phyloP scores from a whole-genome alignment of 2,329 filamentous ascomycete genomes.

The Pleurostoma richardsiae region DNA sequence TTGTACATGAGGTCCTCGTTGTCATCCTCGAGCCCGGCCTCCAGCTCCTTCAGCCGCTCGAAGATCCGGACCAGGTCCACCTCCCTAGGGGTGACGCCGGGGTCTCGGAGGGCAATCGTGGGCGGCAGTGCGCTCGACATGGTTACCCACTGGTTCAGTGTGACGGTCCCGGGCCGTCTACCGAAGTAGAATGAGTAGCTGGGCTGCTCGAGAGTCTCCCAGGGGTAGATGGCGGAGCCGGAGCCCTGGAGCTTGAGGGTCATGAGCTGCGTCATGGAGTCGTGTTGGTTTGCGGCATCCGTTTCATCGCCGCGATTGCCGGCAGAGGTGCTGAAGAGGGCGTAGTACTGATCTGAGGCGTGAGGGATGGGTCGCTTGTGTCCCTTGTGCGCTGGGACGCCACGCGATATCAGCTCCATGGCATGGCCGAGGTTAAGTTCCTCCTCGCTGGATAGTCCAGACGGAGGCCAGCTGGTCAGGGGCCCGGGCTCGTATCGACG shows the following conservation, averaged over 20 bases:
- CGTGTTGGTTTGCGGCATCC: constrained; percentile 45
- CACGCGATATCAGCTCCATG: constrained; percentile 52
- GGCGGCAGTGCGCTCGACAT: constrained; percentile 52
- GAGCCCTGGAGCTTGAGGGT: constrained; percentile 43
- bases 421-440: constrained; percentile 49
- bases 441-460: constrained; percentile 39
- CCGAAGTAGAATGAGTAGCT: constrained; percentile 67
- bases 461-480: constrained; percentile 53
- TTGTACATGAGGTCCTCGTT: constrained; percentile 55
- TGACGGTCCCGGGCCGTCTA: constrained; percentile 62
- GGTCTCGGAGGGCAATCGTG: constrained; percentile 51
- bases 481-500: constrained; percentile 24
- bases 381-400: constrained; percentile 52
- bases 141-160: constrained; percentile 64
- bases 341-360: constrained; percentile 48
- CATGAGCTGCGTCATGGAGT: constrained; percentile 55
- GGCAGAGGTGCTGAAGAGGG: constrained; percentile 46
- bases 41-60: constrained; percentile 53
- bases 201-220: constrained; percentile 71
- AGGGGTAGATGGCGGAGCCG: constrained; percentile 44
- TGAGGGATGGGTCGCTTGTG: constrained; percentile 50
- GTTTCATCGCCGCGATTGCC: constrained; percentile 38
- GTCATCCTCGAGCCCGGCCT: constrained; percentile 50
- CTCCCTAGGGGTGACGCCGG: constrained; percentile 54
- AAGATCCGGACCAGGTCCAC: constrained; percentile 54